Conservation (phyloP, 495 filamentous ascomycete genomes). For the Podospora pseudopauciseta region DNA sequence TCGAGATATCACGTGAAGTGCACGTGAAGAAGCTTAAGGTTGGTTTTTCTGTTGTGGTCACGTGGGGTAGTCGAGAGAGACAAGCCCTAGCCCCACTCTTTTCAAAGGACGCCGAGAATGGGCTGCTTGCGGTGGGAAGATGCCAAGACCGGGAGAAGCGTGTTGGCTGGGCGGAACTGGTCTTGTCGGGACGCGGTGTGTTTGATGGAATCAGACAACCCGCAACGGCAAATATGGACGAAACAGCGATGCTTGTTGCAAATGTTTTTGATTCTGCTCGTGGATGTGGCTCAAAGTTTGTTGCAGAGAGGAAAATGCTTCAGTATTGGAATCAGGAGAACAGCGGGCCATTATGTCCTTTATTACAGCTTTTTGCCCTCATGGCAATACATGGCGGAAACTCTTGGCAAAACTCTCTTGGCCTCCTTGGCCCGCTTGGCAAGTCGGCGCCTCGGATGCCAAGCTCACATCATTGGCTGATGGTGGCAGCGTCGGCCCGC, state of each 20-base stretch:
- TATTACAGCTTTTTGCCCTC: conserved; percentile 41
- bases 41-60: not conserved
- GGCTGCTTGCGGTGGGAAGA: conserved; percentile 13
- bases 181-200: not conserved
- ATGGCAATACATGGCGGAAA: conserved; percentile 46
- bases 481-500: conserved; percentile 18
- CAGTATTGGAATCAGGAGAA: conserved; percentile 29
- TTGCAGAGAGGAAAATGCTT: conserved; percentile 35
- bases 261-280: not conserved
- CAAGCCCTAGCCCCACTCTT: conserved; percentile 24
- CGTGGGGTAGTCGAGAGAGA: conserved; percentile 4
- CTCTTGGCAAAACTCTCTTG: conserved; percentile 42
- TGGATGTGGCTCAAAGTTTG: conserved; percentile 3
- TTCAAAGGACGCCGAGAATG: conserved; percentile 22
- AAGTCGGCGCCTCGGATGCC: conserved; percentile 33
- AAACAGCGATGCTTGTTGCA: not conserved
- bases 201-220: not conserved
- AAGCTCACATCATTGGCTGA: conserved; percentile 28
- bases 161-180: not conserved
- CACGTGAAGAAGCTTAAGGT: not conserved
- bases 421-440: conserved; percentile 39
- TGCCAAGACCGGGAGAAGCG: conserved; percentile 2
- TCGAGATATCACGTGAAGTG: conserved; percentile 1
- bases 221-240: not conserved
- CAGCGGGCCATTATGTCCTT: conserved; percentile 43